Conservation (phyloP, 2,329 filamentous ascomycete species). For the Nannizziopsis arthrosporioides region DNA sequence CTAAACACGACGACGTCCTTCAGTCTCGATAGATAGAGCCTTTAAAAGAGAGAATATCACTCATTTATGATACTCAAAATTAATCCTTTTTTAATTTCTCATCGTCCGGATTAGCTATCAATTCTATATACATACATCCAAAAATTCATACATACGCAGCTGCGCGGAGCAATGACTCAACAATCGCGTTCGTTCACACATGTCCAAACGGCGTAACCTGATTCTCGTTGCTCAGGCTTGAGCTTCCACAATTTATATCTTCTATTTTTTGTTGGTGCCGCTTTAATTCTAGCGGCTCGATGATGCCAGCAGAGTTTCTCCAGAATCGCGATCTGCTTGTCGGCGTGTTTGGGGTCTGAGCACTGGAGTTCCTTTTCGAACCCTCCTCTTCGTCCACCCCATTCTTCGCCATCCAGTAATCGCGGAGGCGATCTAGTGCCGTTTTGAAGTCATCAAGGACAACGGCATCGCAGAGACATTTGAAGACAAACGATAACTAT, state of each 20-base stretch:
- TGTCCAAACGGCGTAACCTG: constrained; percentile 8
- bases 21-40: too few relatives aligned
- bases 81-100: too few relatives aligned
- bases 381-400: constrained; percentile 14
- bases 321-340: constrained; percentile 4
- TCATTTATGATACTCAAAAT: too few relatives aligned
- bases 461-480: constrained; percentile 55
- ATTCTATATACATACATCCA: background rate
- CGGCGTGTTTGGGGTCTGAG: background rate
- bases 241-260: constrained; percentile 3
- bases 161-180: background rate
- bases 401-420: constrained; percentile 26
- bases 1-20: too few relatives aligned
- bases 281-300: constrained; percentile 8
- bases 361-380: background rate
- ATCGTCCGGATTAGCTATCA: background rate
- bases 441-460: constrained; percentile 60
- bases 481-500: constrained; percentile 49
- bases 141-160: background rate
- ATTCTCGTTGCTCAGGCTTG: constrained; percentile 6
- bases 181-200: background rate
- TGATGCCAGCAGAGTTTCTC: constrained; percentile 4
- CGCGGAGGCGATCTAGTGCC: constrained; percentile 32
- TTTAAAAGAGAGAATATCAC: too few relatives aligned
- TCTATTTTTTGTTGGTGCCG: constrained; percentile 4